Base-by-base conservation (phyloP, 2,329 filamentous ascomycete species). In the Hyphodiscus sp. region DNA sequence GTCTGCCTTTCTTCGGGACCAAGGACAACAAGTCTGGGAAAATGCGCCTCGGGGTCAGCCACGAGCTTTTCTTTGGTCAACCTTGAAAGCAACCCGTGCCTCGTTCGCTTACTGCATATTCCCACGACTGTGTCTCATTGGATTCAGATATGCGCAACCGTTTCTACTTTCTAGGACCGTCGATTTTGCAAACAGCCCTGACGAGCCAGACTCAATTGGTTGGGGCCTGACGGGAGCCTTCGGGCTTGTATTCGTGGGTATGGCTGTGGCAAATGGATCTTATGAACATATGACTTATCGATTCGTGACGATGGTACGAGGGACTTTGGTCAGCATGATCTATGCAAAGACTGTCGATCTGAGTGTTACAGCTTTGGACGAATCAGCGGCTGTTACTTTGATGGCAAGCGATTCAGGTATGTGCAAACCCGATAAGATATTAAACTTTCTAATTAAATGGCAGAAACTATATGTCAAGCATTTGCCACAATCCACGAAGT, bases 151-250 rank as follows among this genome's bases (percentile, higher is more conserved):
- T 47, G 58, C 59, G 2, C 64, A 66, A 45, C 64, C 64, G 11
- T 64, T 65, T 29, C 50, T 66, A n/a, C 51, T 66, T 2, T 49
- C 53, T 1, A 49, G 58, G 33, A 60, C 59, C 6, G 61, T 65
- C 10, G 56, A 56, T 6, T 61, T 59, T 49, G 54, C 56, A 19
- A 57, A 52, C n/a, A 57, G 45, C 29, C 51, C 55, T 7, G 45
- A 59, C 2, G 57, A 65, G 16, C 53, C 58, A 10, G 61, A 63
- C 38, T 55, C 50, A 33, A 59, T 53, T n/a, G 65, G 65, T 2
- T 64, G 65, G 56, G 65, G 63, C 10, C 55, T 68, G n/a, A 65
- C 66, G 16, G 65, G 57, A 23, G 66, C 65, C 1, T 67, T 63
- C 49, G 60, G 59, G 2, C 48, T 68, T 16, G 65, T 65, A 2